Percentiles rank a stretch among this genome's conserved stretches.
Conservation (phyloP, 176 grass and related monocot genomes). For the Hsuehochloa calcarea region DNA sequence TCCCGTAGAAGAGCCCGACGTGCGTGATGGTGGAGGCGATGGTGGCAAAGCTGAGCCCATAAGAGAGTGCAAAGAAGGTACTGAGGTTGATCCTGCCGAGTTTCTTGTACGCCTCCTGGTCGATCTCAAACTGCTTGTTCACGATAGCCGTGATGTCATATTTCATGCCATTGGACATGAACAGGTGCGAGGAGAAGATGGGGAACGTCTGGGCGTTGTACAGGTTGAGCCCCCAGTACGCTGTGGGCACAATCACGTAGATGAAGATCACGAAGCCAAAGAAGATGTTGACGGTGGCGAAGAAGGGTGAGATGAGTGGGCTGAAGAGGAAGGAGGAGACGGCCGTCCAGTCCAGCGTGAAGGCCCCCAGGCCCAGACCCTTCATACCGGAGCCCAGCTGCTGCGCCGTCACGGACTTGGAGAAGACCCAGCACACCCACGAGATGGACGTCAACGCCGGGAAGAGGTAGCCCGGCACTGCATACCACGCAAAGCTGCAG, state of each 20-base stretch:
- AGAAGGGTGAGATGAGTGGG: slow-evolving; percentile 78
- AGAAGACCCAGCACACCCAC: slow-evolving; percentile 84
- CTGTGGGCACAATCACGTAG: slow-evolving; percentile 50
- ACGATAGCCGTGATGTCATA: slow-evolving; percentile 64
- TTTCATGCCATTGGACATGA: slow-evolving; percentile 47
- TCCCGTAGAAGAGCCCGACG: slow-evolving; percentile 81
- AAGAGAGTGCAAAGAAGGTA: slow-evolving; percentile 57
- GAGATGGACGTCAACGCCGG: slow-evolving; percentile 62
- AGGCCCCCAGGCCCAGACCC: slow-evolving; percentile 64
- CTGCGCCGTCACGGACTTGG: slow-evolving; percentile 71
- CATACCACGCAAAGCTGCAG: slow-evolving; percentile 73
- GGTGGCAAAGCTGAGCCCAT: slow-evolving; percentile 72
- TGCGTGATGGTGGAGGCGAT: slow-evolving; percentile 67
- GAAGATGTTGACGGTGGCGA: slow-evolving; percentile 69
- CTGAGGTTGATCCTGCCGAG: slow-evolving; percentile 68
- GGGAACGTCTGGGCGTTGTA: slow-evolving; percentile 70
- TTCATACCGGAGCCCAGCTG: slow-evolving; percentile 73
- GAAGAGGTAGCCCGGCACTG: slow-evolving; percentile 67
- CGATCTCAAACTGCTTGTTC: slow-evolving; percentile 55
- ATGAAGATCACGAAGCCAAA: slow-evolving; percentile 48
- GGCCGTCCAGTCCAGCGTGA: slow-evolving; percentile 75
- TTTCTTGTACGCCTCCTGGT: slow-evolving; percentile 33
- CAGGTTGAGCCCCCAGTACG: slow-evolving; percentile 66
- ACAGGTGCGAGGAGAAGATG: slow-evolving; percentile 73
- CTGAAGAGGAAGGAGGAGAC: slow-evolving; percentile 74